Conservation (phyloP, 108 stramenopile species). For the Stephanodiscus triporus region DNA sequence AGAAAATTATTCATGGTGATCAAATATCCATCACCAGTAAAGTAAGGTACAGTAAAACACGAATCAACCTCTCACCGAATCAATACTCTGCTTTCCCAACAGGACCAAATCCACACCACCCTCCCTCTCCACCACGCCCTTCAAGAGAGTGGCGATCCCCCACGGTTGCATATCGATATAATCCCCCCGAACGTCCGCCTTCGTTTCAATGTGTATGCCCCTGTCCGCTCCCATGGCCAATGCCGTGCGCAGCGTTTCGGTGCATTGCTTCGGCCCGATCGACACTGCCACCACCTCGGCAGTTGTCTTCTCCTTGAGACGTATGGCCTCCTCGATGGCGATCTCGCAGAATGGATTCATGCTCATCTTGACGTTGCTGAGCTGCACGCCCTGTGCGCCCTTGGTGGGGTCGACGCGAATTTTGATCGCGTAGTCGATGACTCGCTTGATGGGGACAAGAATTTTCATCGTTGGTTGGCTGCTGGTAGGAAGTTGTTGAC, state of each 20-base stretch:
- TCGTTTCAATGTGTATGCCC: conserved; percentile 93
- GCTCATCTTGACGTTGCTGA: conserved; percentile 98
- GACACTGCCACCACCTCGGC: conserved; percentile 94
- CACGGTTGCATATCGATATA: conserved; percentile 96
- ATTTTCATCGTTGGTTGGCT: conserved; percentile 52
- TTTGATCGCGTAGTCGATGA: conserved; percentile 99
- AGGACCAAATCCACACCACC: conserved; percentile 83
- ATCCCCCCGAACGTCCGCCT: conserved; percentile 86
- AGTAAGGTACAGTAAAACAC: no score
- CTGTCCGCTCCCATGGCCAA: conserved; percentile 91
- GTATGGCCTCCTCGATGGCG: conserved; percentile 96
- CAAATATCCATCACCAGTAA: neutral
- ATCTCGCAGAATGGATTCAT: conserved; percentile 99
- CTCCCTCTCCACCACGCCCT: conserved; percentile 89
- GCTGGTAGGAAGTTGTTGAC: neutral
- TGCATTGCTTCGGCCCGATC: conserved; percentile 96
- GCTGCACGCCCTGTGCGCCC: conserved; percentile 77
- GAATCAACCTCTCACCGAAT: conserved; percentile 58
- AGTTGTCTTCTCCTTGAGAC: conserved; percentile 83
- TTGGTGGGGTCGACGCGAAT: conserved; percentile 95
- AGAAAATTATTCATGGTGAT: neutral
- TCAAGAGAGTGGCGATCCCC: conserved; percentile 88
- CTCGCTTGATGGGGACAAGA: conserved; percentile 97
- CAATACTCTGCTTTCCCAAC: conserved; percentile 99
- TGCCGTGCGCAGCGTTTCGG: conserved; percentile 94